Evolutionary conservation across 2,329 filamentous ascomycete species (phyloP).

Genomic region (Amesomyces nigricolor): DNA sequence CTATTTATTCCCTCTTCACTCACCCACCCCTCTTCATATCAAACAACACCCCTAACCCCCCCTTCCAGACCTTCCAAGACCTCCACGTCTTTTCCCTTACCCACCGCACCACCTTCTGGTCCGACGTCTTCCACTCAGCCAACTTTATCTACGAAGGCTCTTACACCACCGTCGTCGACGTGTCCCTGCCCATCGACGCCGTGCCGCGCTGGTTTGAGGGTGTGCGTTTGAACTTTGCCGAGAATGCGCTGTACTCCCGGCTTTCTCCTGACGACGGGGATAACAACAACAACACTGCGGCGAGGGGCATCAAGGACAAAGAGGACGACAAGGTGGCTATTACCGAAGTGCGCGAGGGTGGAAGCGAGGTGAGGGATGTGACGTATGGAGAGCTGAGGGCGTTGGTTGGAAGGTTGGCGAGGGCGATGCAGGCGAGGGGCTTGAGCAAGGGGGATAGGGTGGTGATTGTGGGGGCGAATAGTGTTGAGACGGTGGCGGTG

Average conservation of each 20-base stretch:
- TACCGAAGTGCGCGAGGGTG: conserved; percentile 68
- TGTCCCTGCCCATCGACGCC: conserved; percentile 60
- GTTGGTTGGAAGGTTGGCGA: conserved; percentile 53
- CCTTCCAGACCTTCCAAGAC: conserved; percentile 56
- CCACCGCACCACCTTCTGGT: conserved; percentile 59
- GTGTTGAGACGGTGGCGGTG: conserved; percentile 65
- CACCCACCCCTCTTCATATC: not conserved
- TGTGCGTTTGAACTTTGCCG: conserved; percentile 68
- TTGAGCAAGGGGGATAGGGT: conserved; percentile 67
- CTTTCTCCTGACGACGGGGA: not conserved
- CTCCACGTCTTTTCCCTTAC: conserved; percentile 65
- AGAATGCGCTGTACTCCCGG: conserved; percentile 61
- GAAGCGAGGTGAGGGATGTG: conserved; percentile 47
- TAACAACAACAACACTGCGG: not conserved
- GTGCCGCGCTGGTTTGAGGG: conserved; percentile 76
- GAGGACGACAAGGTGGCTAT: conserved; percentile 65
- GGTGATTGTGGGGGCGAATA: conserved; percentile 69
- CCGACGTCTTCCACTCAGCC: conserved; percentile 54
- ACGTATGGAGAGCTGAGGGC: conserved; percentile 63
- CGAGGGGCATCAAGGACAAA: conserved; percentile 52
- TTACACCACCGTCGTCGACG: conserved; percentile 60
- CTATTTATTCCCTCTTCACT: not conserved
- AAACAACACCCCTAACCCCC: not conserved
- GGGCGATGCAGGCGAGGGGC: conserved; percentile 61
- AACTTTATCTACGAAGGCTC: conserved; percentile 59